Percentiles rank a stretch among this genome's conserved stretches.
Evolutionary conservation across 164 flowering plant genomes (phyloP).

Genomic region (Euptelea pleiosperma): DNA sequence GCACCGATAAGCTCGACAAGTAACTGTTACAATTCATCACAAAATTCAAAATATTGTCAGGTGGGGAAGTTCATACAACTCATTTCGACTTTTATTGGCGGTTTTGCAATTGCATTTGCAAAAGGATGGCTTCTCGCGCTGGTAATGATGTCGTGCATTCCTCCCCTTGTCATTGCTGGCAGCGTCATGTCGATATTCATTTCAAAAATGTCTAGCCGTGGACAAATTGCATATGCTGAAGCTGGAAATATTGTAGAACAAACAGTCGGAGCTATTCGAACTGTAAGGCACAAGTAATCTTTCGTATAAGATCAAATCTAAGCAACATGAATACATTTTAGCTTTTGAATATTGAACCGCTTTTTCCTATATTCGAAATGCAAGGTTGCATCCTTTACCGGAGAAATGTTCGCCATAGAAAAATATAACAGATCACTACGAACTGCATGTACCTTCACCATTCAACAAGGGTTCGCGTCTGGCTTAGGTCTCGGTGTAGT

Average conservation of each 20-base stretch:
- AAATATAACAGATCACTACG: conserved; percentile 44
- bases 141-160: conserved; percentile 24
- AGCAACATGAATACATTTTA: not conserved
- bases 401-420: conserved; percentile 57
- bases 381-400: conserved; percentile 69
- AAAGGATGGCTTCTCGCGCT: conserved; percentile 26
- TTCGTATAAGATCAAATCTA: not conserved
- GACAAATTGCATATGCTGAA: conserved; percentile 33
- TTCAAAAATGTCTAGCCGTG: conserved; percentile 27
- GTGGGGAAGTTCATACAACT: conserved; percentile 32
- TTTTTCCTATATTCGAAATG: not conserved
- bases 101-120: conserved; percentile 19
- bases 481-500: conserved; percentile 54
- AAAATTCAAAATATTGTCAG: conserved; percentile 10
- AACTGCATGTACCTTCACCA: conserved; percentile 34
- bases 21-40: not conserved
- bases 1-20: not conserved
- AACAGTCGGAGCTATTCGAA: conserved; percentile 36
- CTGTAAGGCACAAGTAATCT: conserved; percentile 25
- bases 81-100: conserved; percentile 19
- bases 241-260: conserved; percentile 37
- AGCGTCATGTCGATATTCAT: conserved; percentile 20
- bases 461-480: conserved; percentile 51
- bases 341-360: not conserved
- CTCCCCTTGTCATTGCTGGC: conserved; percentile 21